Evolutionary conservation across 805 yeast species (phyloP).

Genomic region (Limtongia smithiae): DNA sequence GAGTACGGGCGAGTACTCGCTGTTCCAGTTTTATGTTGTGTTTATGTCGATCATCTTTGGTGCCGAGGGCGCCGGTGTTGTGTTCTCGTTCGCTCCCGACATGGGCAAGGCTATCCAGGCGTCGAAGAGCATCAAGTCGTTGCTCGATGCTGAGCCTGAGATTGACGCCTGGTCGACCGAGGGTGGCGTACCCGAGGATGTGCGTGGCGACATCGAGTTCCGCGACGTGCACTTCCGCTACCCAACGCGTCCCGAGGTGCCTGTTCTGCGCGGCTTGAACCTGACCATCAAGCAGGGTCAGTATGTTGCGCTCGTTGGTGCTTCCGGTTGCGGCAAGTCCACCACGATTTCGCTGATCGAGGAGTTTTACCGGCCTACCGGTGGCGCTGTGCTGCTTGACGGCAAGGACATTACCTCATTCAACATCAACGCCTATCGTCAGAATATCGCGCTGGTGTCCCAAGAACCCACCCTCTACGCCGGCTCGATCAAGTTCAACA

Average conservation of each 20-base stretch:
- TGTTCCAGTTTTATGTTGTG: slow-evolving; percentile 41
- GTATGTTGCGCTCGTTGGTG: slow-evolving; percentile 89
- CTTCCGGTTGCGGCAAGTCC: slow-evolving; percentile 56
- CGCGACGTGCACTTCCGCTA: slow-evolving; percentile 36
- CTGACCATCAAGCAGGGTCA: slow-evolving; percentile 62
- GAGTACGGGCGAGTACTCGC: slow-evolving; percentile 35
- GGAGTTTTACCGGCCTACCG: slow-evolving; percentile 48
- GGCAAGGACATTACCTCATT: slow-evolving; percentile 49
- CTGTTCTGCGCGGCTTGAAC: slow-evolving; percentile 33
- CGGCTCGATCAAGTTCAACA: slow-evolving; percentile 54
- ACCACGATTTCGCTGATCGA: slow-evolving; percentile 52
- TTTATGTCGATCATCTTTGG: slow-evolving; percentile 42
- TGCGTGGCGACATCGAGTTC: slow-evolving; percentile 56
- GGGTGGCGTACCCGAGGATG: slow-evolving; percentile 34
- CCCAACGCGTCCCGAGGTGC: slow-evolving; percentile 35
- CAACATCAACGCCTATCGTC: slow-evolving; percentile 50
- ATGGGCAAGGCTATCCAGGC: slow-evolving; percentile 44
- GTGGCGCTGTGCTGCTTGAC: slow-evolving; percentile 51
- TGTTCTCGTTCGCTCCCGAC: slow-evolving; percentile 45
- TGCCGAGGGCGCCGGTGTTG: slow-evolving; percentile 44
- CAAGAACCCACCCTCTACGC: slow-evolving; percentile 64
- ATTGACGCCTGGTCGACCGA: slow-evolving; percentile 37
- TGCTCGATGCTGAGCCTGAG: slow-evolving; percentile 38
- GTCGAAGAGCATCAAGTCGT: slow-evolving; percentile 36
- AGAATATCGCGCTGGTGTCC: slow-evolving; percentile 56